Conservation (phyloP, 495 filamentous ascomycete genomes). For the Trichoderma virens region DNA sequence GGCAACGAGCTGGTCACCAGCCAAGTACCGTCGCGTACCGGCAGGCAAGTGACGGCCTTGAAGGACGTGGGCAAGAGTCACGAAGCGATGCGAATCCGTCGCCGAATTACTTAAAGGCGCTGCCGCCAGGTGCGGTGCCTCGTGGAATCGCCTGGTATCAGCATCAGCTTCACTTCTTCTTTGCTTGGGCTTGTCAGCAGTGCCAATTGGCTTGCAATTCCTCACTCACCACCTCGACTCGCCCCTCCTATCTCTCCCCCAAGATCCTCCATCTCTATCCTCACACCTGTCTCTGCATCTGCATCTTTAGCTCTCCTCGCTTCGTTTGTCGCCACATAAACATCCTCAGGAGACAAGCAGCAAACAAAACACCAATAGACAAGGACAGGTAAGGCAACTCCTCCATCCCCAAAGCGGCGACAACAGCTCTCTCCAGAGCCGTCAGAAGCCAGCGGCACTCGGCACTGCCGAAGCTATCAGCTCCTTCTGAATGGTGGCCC, state of each 20-base stretch:
- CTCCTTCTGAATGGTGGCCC: constrained; percentile 2
- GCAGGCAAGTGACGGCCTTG: background rate
- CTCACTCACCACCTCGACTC: background rate
- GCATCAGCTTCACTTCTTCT: background rate
- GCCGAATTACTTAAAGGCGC: constrained; percentile 2
- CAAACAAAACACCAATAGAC: background rate
- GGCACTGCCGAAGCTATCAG: constrained; percentile 8
- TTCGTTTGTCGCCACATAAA: background rate
- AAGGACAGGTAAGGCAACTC: background rate
- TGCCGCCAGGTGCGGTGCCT: background rate
- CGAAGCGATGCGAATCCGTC: background rate
- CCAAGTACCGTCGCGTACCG: constrained; percentile 2
- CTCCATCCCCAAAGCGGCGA: background rate
- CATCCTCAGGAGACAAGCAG: background rate
- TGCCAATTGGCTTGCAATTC: background rate
- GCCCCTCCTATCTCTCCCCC: background rate
- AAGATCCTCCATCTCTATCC: background rate
- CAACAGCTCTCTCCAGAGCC: background rate
- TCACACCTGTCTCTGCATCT: background rate
- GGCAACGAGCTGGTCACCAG: constrained; percentile 2
- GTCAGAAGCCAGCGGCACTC: background rate
- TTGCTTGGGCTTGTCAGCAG: background rate
- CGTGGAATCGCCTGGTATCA: background rate
- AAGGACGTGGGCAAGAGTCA: constrained; percentile 1
- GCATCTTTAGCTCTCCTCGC: background rate